phyloP scores from a whole-genome alignment of 169 alveolate species.

The Ichthyophthirius multifiliis region DNA sequence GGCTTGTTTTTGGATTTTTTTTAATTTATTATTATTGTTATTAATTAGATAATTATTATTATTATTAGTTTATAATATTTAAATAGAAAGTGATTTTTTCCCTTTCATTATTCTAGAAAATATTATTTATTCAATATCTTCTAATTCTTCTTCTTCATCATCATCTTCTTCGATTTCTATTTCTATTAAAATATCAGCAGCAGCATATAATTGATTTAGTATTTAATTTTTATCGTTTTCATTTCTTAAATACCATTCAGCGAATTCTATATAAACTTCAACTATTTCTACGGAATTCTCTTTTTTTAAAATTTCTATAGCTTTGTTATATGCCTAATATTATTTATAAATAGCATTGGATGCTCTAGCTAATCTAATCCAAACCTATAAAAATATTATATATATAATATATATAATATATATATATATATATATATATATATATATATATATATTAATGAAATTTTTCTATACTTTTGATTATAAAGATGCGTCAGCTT shows the following conservation, averaged over 20 bases:
- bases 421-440: no score
- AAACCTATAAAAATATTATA: slow-evolving; percentile 24
- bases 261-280: slow-evolving; percentile 74
- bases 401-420: no score
- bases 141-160: slow-evolving; percentile 62
- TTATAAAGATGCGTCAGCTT: slow-evolving; percentile 72
- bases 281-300: slow-evolving; percentile 81
- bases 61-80: no score
- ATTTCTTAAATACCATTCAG: slow-evolving; percentile 80
- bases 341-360: slow-evolving; percentile 69
- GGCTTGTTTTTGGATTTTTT: slow-evolving; percentile 27
- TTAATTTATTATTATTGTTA: slow-evolving; percentile 44
- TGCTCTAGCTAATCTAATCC: slow-evolving; percentile 78
- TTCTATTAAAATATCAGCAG: slow-evolving; percentile 78
- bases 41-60: no score
- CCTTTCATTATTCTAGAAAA: slow-evolving; percentile 59
- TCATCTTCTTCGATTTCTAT: slow-evolving; percentile 84
- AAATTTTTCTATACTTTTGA: no score
- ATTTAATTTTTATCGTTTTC: slow-evolving; percentile 71
- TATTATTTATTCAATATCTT: slow-evolving; percentile 53
- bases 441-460: no score
- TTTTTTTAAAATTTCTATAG: slow-evolving; percentile 75
- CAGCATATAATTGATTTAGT: slow-evolving; percentile 71
- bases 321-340: slow-evolving; percentile 78
- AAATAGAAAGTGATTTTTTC: slow-evolving; percentile 11